Conservation (phyloP, 2,329 filamentous ascomycete species). For the Westerdykella aurantiaca region DNA sequence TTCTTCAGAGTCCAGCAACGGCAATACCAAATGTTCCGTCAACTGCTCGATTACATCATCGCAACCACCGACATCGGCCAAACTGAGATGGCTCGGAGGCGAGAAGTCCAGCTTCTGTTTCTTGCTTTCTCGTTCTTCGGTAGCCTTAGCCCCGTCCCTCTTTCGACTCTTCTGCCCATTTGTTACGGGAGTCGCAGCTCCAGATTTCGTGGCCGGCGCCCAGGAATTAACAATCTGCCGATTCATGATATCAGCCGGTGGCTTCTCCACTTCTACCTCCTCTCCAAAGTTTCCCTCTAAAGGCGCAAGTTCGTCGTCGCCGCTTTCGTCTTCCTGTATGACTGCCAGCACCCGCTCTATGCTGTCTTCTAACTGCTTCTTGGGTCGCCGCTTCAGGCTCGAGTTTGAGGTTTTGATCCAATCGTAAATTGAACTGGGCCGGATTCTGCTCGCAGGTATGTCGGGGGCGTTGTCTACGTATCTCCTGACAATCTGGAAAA, state of each 20-base stretch:
- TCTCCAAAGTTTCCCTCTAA: constrained; percentile 39
- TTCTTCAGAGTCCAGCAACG: constrained; percentile 61
- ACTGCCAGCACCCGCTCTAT: constrained; percentile 77
- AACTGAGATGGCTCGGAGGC: constrained; percentile 60
- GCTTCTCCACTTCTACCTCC: constrained; percentile 12
- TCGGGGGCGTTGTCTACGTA: constrained; percentile 60
- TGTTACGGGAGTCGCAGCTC: constrained; percentile 21
- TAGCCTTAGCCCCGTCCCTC: constrained; percentile 47
- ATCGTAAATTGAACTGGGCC: constrained; percentile 63
- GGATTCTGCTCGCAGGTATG: constrained; percentile 44
- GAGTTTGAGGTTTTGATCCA: constrained; percentile 82
- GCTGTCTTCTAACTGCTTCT: constrained; percentile 73
- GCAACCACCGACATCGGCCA: constrained; percentile 71
- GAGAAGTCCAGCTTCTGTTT: constrained; percentile 59
- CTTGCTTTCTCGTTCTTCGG: constrained; percentile 63
- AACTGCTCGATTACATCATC: constrained; percentile 65
- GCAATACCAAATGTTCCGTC: constrained; percentile 65
- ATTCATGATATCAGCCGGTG: constrained; percentile 56
- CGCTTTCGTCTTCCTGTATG: constrained; percentile 58
- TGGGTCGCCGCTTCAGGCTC: constrained; percentile 74
- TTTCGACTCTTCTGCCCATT: constrained; percentile 34
- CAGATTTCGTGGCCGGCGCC: constrained; percentile 37
- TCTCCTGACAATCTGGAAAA: constrained; percentile 75
- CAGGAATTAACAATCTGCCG: constrained; percentile 57
- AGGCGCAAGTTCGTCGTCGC: constrained; percentile 44